Percentiles rank a stretch among this genome's conserved stretches.
Conservation (phyloP, 345 rosid genomes). For the Eucalyptus sideroxylon region DNA sequence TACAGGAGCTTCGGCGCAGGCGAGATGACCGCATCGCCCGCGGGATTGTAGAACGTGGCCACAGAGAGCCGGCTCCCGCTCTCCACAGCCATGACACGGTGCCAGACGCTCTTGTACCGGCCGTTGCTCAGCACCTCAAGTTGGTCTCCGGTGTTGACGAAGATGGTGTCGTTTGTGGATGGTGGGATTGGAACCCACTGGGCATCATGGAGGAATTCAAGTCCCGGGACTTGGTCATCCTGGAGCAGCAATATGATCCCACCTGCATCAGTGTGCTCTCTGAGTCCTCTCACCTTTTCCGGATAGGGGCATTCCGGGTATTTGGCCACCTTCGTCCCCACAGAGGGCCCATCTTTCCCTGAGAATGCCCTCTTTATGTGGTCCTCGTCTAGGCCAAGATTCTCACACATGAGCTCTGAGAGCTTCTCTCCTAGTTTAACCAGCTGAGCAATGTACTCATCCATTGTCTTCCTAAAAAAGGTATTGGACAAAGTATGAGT, state of each 20-base stretch:
- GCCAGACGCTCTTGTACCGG: conserved; percentile 54
- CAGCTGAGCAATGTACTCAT: conserved; percentile 54
- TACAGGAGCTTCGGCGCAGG: conserved; percentile 55
- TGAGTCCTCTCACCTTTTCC: conserved; percentile 67
- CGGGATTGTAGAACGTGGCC: conserved; percentile 83
- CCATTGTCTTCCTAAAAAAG: conserved; percentile 44
- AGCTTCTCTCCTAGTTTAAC: conserved; percentile 52
- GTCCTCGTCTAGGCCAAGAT: conserved; percentile 47
- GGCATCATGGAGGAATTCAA: conserved; percentile 64
- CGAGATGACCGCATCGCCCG: conserved; percentile 54
- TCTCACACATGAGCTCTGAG: conserved; percentile 65
- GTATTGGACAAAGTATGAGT: background rate
- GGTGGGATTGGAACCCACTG: conserved; percentile 64
- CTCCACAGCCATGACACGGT: conserved; percentile 67
- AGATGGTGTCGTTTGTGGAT: conserved; percentile 65
- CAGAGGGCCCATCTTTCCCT: conserved; percentile 55
- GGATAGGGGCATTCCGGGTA: conserved; percentile 76
- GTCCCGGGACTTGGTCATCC: conserved; percentile 80
- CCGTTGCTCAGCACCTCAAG: conserved; percentile 78
- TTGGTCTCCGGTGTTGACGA: conserved; percentile 70
- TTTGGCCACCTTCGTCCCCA: conserved; percentile 82
- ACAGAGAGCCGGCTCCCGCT: conserved; percentile 75
- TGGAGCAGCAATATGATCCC: conserved; percentile 83
- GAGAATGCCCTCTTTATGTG: conserved; percentile 41
- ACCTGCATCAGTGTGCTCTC: conserved; percentile 86